These are phyloP conservation scores for Hymenoscyphus repandus DNA, from an alignment of 2,329 filamentous ascomycete genomes.

Conservation along the genomic window DNA sequence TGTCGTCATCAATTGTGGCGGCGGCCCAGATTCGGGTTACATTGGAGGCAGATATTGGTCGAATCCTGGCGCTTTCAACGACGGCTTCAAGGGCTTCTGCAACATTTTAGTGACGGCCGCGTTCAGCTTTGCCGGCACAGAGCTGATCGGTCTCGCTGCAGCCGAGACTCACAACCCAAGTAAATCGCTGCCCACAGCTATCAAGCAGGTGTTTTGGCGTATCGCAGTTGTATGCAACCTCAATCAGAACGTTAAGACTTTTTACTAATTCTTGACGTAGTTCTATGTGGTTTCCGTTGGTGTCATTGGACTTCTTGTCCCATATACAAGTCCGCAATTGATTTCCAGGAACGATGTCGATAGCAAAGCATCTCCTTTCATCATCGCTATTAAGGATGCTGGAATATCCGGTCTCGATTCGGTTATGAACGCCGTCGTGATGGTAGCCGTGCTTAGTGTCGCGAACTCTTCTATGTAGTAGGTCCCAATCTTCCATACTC, in stretches of 20 bases:
- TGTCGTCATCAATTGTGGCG: conserved; percentile 79
- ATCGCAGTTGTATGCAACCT: conserved; percentile 58
- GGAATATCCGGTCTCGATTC: conserved; percentile 77
- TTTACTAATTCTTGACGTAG: conserved; percentile 41
- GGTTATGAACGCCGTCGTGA: conserved; percentile 89
- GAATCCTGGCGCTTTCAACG: conserved; percentile 73
- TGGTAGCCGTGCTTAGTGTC: conserved; percentile 84
- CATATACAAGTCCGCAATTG: conserved; percentile 61
- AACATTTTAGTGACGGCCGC: conserved; percentile 72
- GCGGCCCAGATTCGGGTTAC: conserved; percentile 68
- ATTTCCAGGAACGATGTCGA: conserved; percentile 55
- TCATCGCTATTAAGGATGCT: conserved; percentile 84
- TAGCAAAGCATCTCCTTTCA: conserved; percentile 79
- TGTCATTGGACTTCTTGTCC: conserved; percentile 77
- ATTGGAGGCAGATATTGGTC: conserved; percentile 77
- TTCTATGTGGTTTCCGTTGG: conserved; percentile 85
- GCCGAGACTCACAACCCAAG: conserved; percentile 76
- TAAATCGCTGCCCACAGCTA: conserved; percentile 76
- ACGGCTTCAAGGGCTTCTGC: conserved; percentile 77
- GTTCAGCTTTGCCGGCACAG: conserved; percentile 73
- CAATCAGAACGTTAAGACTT: conserved; percentile 1
- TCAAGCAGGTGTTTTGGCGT: conserved; percentile 97
- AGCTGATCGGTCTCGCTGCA: conserved; percentile 70
- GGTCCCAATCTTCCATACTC: conserved; percentile 1
- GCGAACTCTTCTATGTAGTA: conserved; percentile 84